Conservation (phyloP, 2,329 filamentous ascomycete species). For the Trichoderma sp. region DNA sequence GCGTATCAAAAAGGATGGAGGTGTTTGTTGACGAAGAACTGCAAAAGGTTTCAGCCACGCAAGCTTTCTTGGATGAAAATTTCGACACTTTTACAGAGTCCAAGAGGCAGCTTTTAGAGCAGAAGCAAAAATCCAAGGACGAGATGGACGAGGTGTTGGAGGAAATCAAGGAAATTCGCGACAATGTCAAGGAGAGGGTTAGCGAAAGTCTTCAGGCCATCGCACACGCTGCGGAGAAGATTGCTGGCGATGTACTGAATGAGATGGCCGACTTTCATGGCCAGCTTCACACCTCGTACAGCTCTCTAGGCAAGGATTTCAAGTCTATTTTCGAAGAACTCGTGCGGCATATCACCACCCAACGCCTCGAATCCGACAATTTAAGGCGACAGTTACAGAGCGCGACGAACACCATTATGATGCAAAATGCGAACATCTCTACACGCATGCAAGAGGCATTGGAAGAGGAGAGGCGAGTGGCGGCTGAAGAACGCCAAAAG, state of each 20-base stretch:
- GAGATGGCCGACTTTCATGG: slow-evolving; percentile 84
- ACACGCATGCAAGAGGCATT: slow-evolving; percentile 68
- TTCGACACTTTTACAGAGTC: slow-evolving; percentile 67
- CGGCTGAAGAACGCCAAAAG: slow-evolving; percentile 71
- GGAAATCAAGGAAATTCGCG: slow-evolving; percentile 86
- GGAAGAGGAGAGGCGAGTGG: slow-evolving; percentile 73
- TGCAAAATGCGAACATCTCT: slow-evolving; percentile 68
- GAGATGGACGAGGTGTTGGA: slow-evolving; percentile 90
- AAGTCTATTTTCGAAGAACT: slow-evolving; percentile 83
- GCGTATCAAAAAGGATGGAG: slow-evolving; percentile 71
- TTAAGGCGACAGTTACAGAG: slow-evolving; percentile 71
- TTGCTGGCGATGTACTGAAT: slow-evolving; percentile 83
- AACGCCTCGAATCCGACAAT: slow-evolving; percentile 73
- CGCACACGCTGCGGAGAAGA: slow-evolving; percentile 80
- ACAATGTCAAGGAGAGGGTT: slow-evolving; percentile 84
- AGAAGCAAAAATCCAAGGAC: slow-evolving; percentile 70
- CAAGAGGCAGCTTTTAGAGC: slow-evolving; percentile 66
- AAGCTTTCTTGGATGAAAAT: slow-evolving; percentile 70
- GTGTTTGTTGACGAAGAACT: slow-evolving; percentile 76
- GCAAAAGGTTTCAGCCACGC: slow-evolving; percentile 68
- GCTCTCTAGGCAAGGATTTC: slow-evolving; percentile 80
- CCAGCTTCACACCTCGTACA: slow-evolving; percentile 83
- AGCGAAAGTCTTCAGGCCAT: slow-evolving; percentile 82
- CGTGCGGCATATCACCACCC: slow-evolving; percentile 70
- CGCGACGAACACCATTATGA: slow-evolving; percentile 67